These are phyloP conservation scores for Eucalyptus erythrocorys DNA, from an alignment of 345 rosid species.

Conservation along the genomic window DNA sequence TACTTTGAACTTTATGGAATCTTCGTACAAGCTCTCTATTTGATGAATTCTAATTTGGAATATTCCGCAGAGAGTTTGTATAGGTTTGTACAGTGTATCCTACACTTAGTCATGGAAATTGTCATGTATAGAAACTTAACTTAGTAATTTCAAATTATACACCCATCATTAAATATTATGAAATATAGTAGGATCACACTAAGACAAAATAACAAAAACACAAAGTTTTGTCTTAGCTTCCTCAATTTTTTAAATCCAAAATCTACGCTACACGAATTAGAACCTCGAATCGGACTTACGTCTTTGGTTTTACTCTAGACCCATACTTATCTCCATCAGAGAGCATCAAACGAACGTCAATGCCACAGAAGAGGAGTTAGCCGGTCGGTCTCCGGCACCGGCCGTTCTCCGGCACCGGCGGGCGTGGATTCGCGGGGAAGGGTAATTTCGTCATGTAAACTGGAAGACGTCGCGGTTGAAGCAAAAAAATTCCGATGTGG, in stretches of 20 bases:
- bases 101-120: too few species aligned
- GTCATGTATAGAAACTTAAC: accelerated
- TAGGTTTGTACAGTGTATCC: accelerated
- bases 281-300: too few species aligned
- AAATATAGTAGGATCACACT: accelerated
- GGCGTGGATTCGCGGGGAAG: neutral
- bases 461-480: neutral
- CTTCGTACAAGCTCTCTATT: too few species aligned
- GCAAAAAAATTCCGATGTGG: neutral
- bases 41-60: too few species aligned
- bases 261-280: accelerated
- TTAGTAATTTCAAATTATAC: too few species aligned
- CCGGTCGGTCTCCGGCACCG: neutral
- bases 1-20: too few species aligned
- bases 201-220: too few species aligned
- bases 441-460: neutral
- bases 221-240: too few species aligned
- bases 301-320: too few species aligned
- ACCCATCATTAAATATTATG: too few species aligned
- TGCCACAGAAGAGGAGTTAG: neutral
- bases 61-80: accelerated
- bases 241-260: too few species aligned
- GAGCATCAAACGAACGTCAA: neutral
- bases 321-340: too few species aligned
- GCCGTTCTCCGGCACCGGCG: neutral